Evolutionary conservation across 345 rosid species (phyloP).

Genomic region (Melastoma malabathricum): DNA sequence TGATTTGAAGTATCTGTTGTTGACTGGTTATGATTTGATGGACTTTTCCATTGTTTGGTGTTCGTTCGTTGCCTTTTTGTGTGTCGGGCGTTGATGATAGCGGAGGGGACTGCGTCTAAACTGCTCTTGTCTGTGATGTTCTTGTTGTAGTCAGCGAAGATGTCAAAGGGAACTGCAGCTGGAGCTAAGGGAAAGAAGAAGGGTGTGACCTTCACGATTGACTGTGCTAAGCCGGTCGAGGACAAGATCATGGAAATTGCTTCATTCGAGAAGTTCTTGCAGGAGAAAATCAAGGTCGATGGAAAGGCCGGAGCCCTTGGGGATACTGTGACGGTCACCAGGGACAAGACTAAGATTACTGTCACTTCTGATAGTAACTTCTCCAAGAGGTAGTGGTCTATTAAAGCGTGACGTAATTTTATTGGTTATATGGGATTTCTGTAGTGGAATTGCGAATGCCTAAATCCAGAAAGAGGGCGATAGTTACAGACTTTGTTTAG

Average conservation of each 20-base stretch:
- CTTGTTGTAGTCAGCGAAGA: background rate
- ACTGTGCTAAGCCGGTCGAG: slow-evolving; percentile 68
- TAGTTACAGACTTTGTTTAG: too few species aligned
- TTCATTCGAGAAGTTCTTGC: slow-evolving; percentile 77
- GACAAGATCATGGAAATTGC: slow-evolving; percentile 75
- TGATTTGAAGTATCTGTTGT: too few species aligned
- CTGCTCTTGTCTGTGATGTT: too few species aligned
- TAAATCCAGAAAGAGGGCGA: too few species aligned
- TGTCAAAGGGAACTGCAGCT: background rate
- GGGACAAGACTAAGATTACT: slow-evolving; percentile 43
- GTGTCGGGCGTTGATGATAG: too few species aligned
- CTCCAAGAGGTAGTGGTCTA: slow-evolving; percentile 43
- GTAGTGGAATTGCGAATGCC: too few species aligned
- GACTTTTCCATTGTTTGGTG: too few species aligned
- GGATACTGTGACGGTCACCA: slow-evolving; percentile 35
- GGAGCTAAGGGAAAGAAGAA: slow-evolving; percentile 41
- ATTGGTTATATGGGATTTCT: background rate
- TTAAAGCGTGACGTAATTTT: too few species aligned
- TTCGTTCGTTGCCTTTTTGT: too few species aligned
- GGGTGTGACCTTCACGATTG: slow-evolving; percentile 42
- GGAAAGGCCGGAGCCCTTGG: slow-evolving; percentile 80
- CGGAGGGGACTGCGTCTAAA: too few species aligned
- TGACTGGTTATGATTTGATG: too few species aligned
- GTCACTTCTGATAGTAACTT: slow-evolving; percentile 49
- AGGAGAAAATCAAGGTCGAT: slow-evolving; percentile 72